Conservation (phyloP, 2,329 filamentous ascomycete genomes). For the Onygenales sp. region DNA sequence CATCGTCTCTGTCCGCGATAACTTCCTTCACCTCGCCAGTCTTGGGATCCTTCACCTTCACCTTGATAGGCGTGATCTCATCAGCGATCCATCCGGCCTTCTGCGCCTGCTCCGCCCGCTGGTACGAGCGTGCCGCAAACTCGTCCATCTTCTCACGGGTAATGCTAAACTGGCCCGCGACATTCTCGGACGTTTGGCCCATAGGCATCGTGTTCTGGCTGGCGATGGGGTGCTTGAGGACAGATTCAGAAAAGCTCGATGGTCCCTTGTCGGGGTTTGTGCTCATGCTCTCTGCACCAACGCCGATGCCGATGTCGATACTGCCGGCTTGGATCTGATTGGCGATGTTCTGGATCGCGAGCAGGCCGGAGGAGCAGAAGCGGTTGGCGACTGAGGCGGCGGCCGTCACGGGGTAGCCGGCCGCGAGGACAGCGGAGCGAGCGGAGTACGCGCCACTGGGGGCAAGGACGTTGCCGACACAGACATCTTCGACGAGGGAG, state of each 20-base stretch:
- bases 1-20: constrained; percentile 72
- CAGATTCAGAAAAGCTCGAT: constrained; percentile 70
- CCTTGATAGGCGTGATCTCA: constrained; percentile 75
- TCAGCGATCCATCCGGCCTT: constrained; percentile 73
- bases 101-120: constrained; percentile 75
- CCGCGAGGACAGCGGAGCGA: constrained; percentile 74
- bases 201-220: constrained; percentile 91
- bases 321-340: constrained; percentile 83
- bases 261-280: constrained; percentile 73
- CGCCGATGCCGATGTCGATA: constrained; percentile 84
- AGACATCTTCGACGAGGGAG: constrained; percentile 76
- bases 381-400: constrained; percentile 77
- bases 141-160: constrained; percentile 62
- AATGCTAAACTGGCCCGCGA: constrained; percentile 71
- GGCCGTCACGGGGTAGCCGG: constrained; percentile 72
- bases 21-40: constrained; percentile 70
- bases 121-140: constrained; percentile 77
- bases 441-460: constrained; percentile 83
- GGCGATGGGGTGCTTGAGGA: constrained; percentile 64
- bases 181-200: constrained; percentile 84
- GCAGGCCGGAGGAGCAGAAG: constrained; percentile 82
- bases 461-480: constrained; percentile 78
- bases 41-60: constrained; percentile 80
- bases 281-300: constrained; percentile 90
- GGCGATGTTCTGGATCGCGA: constrained; percentile 82